These are phyloP conservation scores for Lobosporangium transversale DNA, from an alignment of 192 early-diverging fungal species.

Conservation along the genomic window DNA sequence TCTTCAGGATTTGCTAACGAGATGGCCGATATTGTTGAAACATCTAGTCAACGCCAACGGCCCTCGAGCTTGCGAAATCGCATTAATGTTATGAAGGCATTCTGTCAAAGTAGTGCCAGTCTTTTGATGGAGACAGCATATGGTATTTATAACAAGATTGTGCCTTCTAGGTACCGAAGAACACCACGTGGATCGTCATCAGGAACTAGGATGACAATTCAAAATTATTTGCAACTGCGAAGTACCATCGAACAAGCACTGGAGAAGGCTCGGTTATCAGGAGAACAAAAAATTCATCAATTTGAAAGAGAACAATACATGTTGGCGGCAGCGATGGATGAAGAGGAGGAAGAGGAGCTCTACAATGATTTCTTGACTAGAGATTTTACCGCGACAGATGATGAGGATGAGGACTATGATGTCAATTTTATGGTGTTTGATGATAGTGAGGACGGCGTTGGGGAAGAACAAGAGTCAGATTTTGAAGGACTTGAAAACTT, in stretches of 20 bases:
- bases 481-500: neutral
- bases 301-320: neutral
- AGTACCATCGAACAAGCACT: conserved; percentile 25
- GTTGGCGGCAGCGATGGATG: conserved; percentile 10
- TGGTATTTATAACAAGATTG: conserved; percentile 20
- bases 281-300: neutral
- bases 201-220: conserved; percentile 19
- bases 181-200: neutral
- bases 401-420: conserved; percentile 31
- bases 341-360: conserved; percentile 41
- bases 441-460: conserved; percentile 14
- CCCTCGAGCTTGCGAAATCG: conserved; percentile 27
- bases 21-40: conserved; percentile 32
- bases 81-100: conserved; percentile 37
- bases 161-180: conserved; percentile 25
- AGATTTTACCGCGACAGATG: conserved; percentile 27
- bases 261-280: conserved; percentile 19
- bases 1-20: conserved; percentile 38
- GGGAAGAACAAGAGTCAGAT: neutral
- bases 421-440: conserved; percentile 17
- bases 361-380: conserved; percentile 37
- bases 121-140: conserved; percentile 15
- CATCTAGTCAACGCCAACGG: conserved; percentile 26
- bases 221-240: conserved; percentile 32
- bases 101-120: conserved; percentile 27